Evolutionary conservation across 345 rosid genomes (phyloP).

Genomic region (Salix dunnii): DNA sequence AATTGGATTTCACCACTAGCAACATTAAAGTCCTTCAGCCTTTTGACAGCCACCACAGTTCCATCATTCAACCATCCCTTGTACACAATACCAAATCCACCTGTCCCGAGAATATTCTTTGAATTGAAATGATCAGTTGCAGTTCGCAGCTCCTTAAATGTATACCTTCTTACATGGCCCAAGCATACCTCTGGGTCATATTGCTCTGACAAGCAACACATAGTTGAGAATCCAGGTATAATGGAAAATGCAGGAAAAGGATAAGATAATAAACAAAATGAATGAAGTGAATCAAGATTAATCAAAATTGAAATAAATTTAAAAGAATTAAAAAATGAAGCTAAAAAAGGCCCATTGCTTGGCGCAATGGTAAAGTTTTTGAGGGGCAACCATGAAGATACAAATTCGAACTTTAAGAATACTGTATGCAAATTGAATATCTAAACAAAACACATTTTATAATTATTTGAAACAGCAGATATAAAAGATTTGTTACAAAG

Average conservation of each 20-base stretch:
- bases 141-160: slow-evolving; percentile 83
- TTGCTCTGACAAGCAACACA: slow-evolving; percentile 57
- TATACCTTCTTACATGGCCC: slow-evolving; percentile 82
- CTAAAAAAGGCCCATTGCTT: not conserved
- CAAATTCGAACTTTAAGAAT: not conserved
- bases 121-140: slow-evolving; percentile 88
- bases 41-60: slow-evolving; percentile 83
- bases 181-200: slow-evolving; percentile 81
- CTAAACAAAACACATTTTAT: not conserved
- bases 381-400: not conserved
- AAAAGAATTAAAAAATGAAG: not conserved
- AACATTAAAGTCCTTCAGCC: slow-evolving; percentile 85
- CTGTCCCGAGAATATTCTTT: slow-evolving; percentile 86
- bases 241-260: not conserved
- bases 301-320: not conserved
- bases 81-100: slow-evolving; percentile 93
- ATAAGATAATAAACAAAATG: not conserved
- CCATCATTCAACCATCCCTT: slow-evolving; percentile 79
- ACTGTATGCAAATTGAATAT: not conserved
- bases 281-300: not conserved
- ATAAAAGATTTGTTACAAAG: not conserved
- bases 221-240: slow-evolving; percentile 7
- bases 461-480: not conserved
- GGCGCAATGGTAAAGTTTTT: not conserved
- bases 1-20: slow-evolving; percentile 95